Conservation (phyloP, 139 green algal genomes). For the Chlamydomonas asymmetrica region DNA sequence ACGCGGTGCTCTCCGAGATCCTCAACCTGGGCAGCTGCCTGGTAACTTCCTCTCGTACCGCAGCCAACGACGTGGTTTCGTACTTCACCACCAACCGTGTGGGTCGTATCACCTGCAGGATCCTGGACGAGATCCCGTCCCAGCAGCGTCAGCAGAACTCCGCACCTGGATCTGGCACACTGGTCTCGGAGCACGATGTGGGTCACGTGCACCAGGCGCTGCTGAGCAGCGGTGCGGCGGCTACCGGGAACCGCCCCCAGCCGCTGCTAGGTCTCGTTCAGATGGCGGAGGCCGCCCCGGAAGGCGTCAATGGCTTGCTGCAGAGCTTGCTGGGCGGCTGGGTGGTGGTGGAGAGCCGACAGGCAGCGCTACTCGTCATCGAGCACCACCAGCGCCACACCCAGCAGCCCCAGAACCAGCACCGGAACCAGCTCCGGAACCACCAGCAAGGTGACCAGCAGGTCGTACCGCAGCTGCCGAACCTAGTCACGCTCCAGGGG, state of each 20-base stretch:
- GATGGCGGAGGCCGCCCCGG: too few relatives aligned
- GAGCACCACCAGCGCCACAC: not conserved
- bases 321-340: constrained; percentile 50
- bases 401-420: too few relatives aligned
- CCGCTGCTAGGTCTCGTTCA: too few relatives aligned
- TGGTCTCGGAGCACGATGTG: too few relatives aligned
- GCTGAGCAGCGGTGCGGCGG: too few relatives aligned
- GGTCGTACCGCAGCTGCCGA: not conserved
- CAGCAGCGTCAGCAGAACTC: too few relatives aligned
- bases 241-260: too few relatives aligned
- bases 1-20: constrained; percentile 50
- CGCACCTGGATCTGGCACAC: too few relatives aligned
- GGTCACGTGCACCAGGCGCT: too few relatives aligned
- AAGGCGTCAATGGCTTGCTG: constrained; percentile 11
- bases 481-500: constrained; percentile 28
- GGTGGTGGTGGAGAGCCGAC: constrained; percentile 43
- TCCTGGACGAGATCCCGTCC: constrained; percentile 26
- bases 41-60: constrained; percentile 3
- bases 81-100: constrained; percentile 36
- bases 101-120: constrained; percentile 56
- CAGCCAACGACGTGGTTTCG: constrained; percentile 17
- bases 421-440: too few relatives aligned
- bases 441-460: constrained; percentile 12
- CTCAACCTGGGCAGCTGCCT: constrained; percentile 39
- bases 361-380: constrained; percentile 1